Base-by-base conservation (phyloP, 345 rosid species). In the Gossypium herbaceum region DNA sequence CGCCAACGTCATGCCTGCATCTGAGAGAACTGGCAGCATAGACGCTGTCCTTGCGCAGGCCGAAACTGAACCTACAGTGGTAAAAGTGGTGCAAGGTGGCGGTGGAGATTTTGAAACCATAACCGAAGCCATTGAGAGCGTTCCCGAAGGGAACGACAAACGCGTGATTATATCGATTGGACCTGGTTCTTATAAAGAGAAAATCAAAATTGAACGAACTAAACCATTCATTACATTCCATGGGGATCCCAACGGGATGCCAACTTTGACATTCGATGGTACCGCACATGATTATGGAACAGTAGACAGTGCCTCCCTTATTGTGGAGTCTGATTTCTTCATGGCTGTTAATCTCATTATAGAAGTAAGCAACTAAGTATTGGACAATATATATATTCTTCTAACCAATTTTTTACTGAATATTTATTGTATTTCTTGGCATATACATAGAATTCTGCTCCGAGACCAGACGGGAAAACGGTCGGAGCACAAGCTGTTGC, bases 51-150 rank as follows among this genome's bases (percentile, higher is more conserved):
- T 87, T 3, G 77, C 63, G 0, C 83, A 85, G 0, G 91, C 87
- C 1, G 76, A 61, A 71, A 67, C 77, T 0, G 2, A 2, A 4
- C 39, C 58, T n/a, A 74, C 16, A 47, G 59, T 79, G 0, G 82
- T 88, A 66, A 84, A 72, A 84, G 93, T 92, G 7, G 67, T 62
- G 3, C 22, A 79, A 63, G 85, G 84, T 52, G 85, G 84, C 44
- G 92, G 93, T 10, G 94, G 94, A 25, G 67, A 89, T 1, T 86
- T 88, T 77, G 78, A 79, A 59, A 93, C 85, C 5, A 16, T 93
- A 34, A 73, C 68, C 3, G 92, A 81, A 11, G 97, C 97, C 27
- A 72, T 91, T 20, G 64, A 76, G 4, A 85, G 85, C 58, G 68
- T 91, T 25, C 89, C 87, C 0, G 9, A 54, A 7, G 89, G 83